phyloP scores from a whole-genome alignment of 2,329 filamentous ascomycete genomes.

The Botryotinia calthae region DNA sequence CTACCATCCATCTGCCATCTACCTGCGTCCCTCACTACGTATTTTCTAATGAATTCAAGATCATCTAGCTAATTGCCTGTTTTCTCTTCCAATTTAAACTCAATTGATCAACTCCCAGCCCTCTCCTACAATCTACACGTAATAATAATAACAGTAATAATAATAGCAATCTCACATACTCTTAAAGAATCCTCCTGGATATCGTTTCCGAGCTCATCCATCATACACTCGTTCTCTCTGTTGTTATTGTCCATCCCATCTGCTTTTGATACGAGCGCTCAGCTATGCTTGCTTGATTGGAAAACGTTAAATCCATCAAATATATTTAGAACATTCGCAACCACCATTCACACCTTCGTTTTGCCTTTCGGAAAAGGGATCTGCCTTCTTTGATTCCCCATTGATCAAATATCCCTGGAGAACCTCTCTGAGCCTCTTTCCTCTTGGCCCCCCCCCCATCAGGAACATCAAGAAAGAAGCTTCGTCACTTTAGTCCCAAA shows the following conservation, averaged over 20 bases:
- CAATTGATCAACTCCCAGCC: background rate
- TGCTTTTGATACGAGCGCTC: background rate
- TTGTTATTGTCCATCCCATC: background rate
- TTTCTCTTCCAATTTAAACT: background rate
- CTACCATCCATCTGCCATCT: background rate
- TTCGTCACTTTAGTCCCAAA: conserved; percentile 13
- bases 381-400: conserved; percentile 5
- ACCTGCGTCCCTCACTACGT: background rate
- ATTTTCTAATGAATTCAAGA: background rate
- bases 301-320: background rate
- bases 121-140: background rate
- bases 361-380: conserved; percentile 4
- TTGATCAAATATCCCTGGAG: conserved; percentile 7
- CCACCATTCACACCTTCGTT: background rate
- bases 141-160: background rate
- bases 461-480: conserved; percentile 12
- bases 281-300: background rate
- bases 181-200: background rate
- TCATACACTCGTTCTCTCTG: background rate
- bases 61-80: background rate
- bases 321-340: background rate
- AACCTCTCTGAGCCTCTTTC: conserved; percentile 10
- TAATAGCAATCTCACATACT: background rate
- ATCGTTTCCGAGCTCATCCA: background rate
- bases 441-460: background rate